phyloP scores from a whole-genome alignment of 306 rosid species.

The Psophocarpus tetragonolobus region DNA sequence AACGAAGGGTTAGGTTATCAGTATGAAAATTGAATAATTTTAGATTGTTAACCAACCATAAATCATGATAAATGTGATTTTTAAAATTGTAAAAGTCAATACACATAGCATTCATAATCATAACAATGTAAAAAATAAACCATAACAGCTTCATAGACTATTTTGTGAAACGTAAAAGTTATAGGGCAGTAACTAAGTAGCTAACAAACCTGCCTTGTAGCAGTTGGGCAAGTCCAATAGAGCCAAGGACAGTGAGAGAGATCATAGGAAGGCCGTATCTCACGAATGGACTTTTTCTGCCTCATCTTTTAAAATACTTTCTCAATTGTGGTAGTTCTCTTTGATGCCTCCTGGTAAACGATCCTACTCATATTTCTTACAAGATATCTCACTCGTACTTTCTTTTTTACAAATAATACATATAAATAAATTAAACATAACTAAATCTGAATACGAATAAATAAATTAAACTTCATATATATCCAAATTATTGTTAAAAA shows the following conservation, averaged over 20 bases:
- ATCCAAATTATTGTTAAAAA: too few relatives aligned
- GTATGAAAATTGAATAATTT: too few relatives aligned
- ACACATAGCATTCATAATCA: neutral
- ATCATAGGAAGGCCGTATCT: constrained; percentile 94
- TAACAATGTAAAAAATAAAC: too few relatives aligned
- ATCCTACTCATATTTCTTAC: too few relatives aligned
- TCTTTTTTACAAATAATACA: too few relatives aligned
- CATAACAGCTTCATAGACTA: neutral
- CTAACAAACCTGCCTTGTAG: constrained; percentile 87
- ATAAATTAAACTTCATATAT: too few relatives aligned
- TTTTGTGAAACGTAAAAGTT: neutral
- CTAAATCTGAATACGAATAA: too few relatives aligned
- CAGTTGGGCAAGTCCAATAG: constrained; percentile 86
- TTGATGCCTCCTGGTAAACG: constrained; percentile 29
- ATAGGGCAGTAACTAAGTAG: neutral
- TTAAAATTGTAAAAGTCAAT: neutral
- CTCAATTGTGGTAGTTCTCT: constrained; percentile 31
- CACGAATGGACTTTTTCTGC: constrained; percentile 73
- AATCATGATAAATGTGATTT: neutral
- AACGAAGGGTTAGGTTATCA: neutral
- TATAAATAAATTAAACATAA: too few relatives aligned
- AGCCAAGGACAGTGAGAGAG: constrained; percentile 80
- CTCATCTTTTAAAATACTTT: constrained; percentile 67
- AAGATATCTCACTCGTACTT: too few relatives aligned
- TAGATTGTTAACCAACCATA: too few relatives aligned